phyloP scores from a whole-genome alignment of 768 basidiomycete genomes.

The Mycena rebaudengoi region DNA sequence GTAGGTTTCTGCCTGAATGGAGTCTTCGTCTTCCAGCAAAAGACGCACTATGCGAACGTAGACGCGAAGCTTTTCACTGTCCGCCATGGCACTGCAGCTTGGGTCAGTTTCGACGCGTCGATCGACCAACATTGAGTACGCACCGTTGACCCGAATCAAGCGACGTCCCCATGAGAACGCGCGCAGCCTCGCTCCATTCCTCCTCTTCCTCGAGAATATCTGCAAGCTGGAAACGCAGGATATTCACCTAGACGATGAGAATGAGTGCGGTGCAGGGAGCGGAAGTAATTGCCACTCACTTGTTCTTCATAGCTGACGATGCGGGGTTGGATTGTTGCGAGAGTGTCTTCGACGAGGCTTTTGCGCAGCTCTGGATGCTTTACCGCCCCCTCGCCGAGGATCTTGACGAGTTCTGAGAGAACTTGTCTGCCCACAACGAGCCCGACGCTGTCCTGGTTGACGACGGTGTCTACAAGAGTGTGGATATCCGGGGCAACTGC shows the following conservation, averaged over 20 bases:
- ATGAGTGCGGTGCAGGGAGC: background rate
- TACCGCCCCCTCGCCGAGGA: constrained; percentile 64
- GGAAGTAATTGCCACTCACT: constrained; percentile 53
- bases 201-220: constrained; percentile 90
- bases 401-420: constrained; percentile 82
- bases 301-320: constrained; percentile 96
- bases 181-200: constrained; percentile 93
- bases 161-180: constrained; percentile 91
- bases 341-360: constrained; percentile 77
- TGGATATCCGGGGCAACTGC: constrained; percentile 66
- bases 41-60: constrained; percentile 96
- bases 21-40: constrained; percentile 95
- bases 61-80: constrained; percentile 87
- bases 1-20: constrained; percentile 97
- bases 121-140: constrained; percentile 29
- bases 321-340: constrained; percentile 75
- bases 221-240: constrained; percentile 88
- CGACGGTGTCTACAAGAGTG: constrained; percentile 78
- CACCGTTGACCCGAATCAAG: constrained; percentile 90
- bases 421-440: constrained; percentile 91
- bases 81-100: constrained; percentile 62
- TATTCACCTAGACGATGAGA: constrained; percentile 68
- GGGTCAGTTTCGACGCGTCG: constrained; percentile 21
- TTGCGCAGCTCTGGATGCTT: constrained; percentile 67
- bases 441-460: constrained; percentile 82